Evolutionary conservation across 2,329 filamentous ascomycete genomes (phyloP).

Genomic region (Fusarium brachygibbosum): DNA sequence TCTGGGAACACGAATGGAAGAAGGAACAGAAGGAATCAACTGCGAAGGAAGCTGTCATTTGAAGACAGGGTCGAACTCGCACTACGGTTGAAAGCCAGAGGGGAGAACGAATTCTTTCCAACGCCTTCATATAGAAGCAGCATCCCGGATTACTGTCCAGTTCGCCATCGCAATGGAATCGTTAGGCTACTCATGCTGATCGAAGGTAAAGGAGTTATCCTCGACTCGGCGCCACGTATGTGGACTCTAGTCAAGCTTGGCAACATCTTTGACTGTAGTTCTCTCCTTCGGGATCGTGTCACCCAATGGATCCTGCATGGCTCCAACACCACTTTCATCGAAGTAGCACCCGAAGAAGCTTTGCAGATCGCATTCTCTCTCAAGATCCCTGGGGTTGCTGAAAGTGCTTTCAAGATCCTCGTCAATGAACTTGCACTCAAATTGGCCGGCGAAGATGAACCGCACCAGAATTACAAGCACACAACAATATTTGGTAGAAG

Average conservation of each 20-base stretch:
- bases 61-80: conserved; percentile 19
- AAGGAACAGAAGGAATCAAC: neutral
- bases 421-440: conserved; percentile 73
- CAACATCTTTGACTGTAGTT: conserved; percentile 67
- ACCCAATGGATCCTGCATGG: conserved; percentile 70
- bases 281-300: conserved; percentile 63
- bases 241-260: conserved; percentile 76
- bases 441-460: conserved; percentile 47
- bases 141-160: conserved; percentile 70
- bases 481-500: conserved; percentile 62
- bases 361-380: conserved; percentile 69
- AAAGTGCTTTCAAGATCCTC: conserved; percentile 69
- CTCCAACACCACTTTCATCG: conserved; percentile 70
- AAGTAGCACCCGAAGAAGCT: conserved; percentile 72
- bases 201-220: conserved; percentile 64
- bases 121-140: conserved; percentile 55
- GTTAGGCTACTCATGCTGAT: conserved; percentile 72
- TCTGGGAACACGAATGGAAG: neutral
- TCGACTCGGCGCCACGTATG: conserved; percentile 75
- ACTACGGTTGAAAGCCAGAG: conserved; percentile 43
- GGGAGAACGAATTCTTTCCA: conserved; percentile 37
- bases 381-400: conserved; percentile 58
- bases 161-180: conserved; percentile 74
- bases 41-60: neutral
- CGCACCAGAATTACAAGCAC: conserved; percentile 19